Conservation (phyloP, 129 eudicot species). For the Helichrysum umbraculigerum region DNA sequence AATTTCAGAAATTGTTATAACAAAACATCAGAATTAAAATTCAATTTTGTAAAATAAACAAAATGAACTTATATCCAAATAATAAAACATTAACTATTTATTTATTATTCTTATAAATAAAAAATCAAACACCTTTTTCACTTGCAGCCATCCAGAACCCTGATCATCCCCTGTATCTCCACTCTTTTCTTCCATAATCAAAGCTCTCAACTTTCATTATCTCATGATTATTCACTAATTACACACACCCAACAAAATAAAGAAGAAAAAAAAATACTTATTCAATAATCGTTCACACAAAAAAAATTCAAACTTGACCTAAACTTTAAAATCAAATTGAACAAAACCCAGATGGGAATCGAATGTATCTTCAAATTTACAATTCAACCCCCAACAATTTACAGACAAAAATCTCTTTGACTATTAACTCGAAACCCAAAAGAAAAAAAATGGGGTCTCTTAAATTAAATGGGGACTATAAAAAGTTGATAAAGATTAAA, state of each 20-base stretch:
- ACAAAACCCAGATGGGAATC: conserved; percentile 32
- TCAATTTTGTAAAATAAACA: conserved; percentile 8
- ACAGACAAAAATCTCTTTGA: conserved; percentile 10
- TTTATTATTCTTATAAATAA: neutral
- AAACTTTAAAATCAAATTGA: conserved; percentile 5
- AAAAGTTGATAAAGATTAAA: neutral
- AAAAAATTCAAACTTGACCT: conserved; percentile 13
- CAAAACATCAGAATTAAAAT: neutral
- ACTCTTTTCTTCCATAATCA: conserved; percentile 52
- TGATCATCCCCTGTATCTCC: conserved; percentile 85
- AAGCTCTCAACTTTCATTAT: conserved; percentile 22
- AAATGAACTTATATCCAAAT: conserved; percentile 7
- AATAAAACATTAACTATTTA: neutral
- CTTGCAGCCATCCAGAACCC: conserved; percentile 96
- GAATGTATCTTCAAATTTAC: conserved; percentile 9
- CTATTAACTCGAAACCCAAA: neutral
- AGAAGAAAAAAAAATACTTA: neutral
- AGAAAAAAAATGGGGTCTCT: conserved; percentile 14
- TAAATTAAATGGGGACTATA: conserved; percentile 11
- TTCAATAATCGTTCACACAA: conserved; percentile 16
- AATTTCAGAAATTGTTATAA: conserved; percentile 2
- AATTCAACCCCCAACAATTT: conserved; percentile 19
- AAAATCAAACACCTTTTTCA: conserved; percentile 67
- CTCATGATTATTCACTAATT: conserved; percentile 26
- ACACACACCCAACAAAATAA: neutral